Conservation (phyloP, 495 filamentous ascomycete genomes). For the Hyaloscypha bicolor region DNA sequence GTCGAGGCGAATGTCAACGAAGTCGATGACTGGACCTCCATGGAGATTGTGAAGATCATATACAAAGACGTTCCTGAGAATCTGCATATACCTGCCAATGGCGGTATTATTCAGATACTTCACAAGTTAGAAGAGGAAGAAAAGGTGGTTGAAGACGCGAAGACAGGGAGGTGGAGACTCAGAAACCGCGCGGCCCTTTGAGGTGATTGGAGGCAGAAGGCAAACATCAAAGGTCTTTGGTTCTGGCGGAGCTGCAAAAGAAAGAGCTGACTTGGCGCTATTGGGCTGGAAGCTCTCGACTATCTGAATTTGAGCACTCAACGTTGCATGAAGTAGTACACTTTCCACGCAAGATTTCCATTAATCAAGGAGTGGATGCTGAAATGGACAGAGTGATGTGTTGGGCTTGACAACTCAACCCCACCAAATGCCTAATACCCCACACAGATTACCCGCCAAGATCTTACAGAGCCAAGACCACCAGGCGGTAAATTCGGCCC, state of each 20-base stretch:
- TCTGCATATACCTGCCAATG: constrained; percentile 71
- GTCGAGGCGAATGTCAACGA: constrained; percentile 28
- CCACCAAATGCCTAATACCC: neutral
- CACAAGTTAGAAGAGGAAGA: constrained; percentile 70
- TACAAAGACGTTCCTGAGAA: constrained; percentile 78
- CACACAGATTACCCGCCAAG: neutral
- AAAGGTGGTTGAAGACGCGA: constrained; percentile 51
- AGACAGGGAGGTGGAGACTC: constrained; percentile 56
- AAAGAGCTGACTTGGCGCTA: neutral
- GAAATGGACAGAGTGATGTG: constrained; percentile 33
- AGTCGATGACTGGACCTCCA: constrained; percentile 57
- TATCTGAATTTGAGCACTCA: neutral
- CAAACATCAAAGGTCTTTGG: neutral
- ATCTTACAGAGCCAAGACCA: neutral
- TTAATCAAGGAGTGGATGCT: constrained; percentile 7
- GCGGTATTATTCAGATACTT: constrained; percentile 69
- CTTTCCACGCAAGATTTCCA: neutral
- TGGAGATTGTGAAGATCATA: constrained; percentile 83
- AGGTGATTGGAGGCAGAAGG: constrained; percentile 16
- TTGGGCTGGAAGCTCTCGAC: neutral
- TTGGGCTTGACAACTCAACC: neutral
- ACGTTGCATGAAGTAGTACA: neutral
- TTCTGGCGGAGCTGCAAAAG: neutral
- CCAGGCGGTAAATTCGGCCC: too few species aligned
- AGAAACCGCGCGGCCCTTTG: constrained; percentile 47